Percentiles rank a stretch among this genome's conserved stretches.
Evolutionary conservation across 768 basidiomycete species (phyloP).

Genomic region (Scleroderma bovista): DNA sequence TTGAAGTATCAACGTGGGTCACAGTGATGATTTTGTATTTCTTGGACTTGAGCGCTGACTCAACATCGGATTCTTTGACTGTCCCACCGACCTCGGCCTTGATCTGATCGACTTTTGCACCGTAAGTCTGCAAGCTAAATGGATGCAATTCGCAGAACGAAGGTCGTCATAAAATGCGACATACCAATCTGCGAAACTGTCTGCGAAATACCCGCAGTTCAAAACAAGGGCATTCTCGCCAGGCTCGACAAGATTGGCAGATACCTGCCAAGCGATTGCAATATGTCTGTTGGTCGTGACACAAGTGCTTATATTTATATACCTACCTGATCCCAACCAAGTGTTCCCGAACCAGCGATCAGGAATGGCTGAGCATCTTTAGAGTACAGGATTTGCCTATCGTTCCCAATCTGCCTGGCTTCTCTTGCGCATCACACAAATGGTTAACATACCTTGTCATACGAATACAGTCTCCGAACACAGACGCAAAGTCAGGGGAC

Average conservation of each 20-base stretch:
- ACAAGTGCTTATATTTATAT: neutral
- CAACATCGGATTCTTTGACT: conserved; percentile 55
- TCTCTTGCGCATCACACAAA: neutral
- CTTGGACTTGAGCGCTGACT: conserved; percentile 65
- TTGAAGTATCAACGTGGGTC: conserved; percentile 94
- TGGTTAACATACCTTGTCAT: conserved; percentile 58
- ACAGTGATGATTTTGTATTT: conserved; percentile 88
- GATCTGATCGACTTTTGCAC: conserved; percentile 80
- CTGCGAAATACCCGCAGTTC: conserved; percentile 91
- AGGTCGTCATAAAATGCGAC: no score
- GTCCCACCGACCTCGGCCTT: conserved; percentile 79
- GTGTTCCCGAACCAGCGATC: conserved; percentile 89
- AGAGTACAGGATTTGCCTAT: conserved; percentile 73
- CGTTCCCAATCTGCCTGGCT: neutral
- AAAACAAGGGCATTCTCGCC: conserved; percentile 79
- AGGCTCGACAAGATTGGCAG: conserved; percentile 83
- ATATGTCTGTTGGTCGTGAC: neutral
- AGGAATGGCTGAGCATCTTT: conserved; percentile 83
- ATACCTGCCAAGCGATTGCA: conserved; percentile 50
- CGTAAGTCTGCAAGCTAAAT: conserved; percentile 75
- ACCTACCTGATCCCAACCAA: conserved; percentile 92
- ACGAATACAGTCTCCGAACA: conserved; percentile 85
- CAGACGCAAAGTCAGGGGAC: conserved; percentile 79
- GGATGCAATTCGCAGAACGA: no score
- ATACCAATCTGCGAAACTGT: conserved; percentile 84